These are phyloP conservation scores for Phytophthora hibernalis DNA, from an alignment of 352 stramenopile genomes.

Conservation along the genomic window DNA sequence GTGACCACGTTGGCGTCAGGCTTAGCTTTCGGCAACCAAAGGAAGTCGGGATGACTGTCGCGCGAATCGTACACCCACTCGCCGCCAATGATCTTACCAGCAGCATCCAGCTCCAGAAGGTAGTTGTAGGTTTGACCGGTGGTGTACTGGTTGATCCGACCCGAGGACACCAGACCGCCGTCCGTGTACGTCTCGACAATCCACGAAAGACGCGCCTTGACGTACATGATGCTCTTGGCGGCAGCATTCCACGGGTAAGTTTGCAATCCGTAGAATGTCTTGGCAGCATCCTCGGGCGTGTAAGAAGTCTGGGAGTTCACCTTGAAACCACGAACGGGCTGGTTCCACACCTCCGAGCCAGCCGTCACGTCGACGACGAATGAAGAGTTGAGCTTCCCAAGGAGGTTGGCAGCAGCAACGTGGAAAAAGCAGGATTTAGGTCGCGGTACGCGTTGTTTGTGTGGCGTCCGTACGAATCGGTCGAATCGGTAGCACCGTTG, in stretches of 20 bases:
- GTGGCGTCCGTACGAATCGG: constrained; percentile 58
- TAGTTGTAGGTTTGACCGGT: constrained; percentile 44
- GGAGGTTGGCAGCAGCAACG: constrained; percentile 55
- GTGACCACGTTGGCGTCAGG: constrained; percentile 33
- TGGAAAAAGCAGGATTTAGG: constrained; percentile 62
- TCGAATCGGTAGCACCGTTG: constrained; percentile 26
- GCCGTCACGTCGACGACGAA: constrained; percentile 55
- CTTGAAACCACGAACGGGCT: constrained; percentile 58
- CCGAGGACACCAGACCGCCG: constrained; percentile 38
- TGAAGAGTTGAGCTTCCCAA: constrained; percentile 42
- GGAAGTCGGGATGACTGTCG: constrained; percentile 47
- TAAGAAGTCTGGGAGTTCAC: constrained; percentile 44
- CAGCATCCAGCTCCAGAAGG: constrained; percentile 48
- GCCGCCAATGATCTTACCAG: constrained; percentile 45
- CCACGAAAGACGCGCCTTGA: constrained; percentile 52
- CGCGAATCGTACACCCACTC: constrained; percentile 52
- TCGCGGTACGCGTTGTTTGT: constrained; percentile 48
- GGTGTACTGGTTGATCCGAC: constrained; percentile 34
- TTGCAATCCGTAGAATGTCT: constrained; percentile 46
- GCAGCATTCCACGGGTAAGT: constrained; percentile 62
- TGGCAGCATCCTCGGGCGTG: constrained; percentile 33
- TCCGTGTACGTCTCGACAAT: constrained; percentile 51
- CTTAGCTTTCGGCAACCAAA: constrained; percentile 44
- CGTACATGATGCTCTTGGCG: constrained; percentile 52
- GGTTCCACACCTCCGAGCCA: constrained; percentile 62